These are phyloP conservation scores for Lasiosphaeria hispida DNA, from an alignment of 495 filamentous ascomycete species.

Conservation along the genomic window DNA sequence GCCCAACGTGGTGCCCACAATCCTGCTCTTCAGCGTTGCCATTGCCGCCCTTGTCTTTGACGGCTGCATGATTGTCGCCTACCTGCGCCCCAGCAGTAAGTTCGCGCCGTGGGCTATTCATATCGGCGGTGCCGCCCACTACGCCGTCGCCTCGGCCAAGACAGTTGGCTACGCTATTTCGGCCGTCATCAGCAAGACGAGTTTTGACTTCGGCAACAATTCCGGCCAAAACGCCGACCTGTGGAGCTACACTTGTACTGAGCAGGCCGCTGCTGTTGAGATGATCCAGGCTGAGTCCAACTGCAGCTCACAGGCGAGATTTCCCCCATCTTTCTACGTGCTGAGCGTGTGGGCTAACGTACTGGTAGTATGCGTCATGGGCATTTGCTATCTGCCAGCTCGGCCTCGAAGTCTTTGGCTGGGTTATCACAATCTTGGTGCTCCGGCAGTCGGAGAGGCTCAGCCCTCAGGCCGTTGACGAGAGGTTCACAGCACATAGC, in stretches of 20 bases:
- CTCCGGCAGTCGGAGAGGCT: background rate
- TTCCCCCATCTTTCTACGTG: background rate
- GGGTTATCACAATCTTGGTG: background rate
- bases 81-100: background rate
- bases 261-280: slow-evolving; percentile 8
- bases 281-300: slow-evolving; percentile 6
- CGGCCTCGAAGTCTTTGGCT: background rate
- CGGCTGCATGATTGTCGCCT: slow-evolving; percentile 12
- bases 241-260: slow-evolving; percentile 13
- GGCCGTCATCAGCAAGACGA: slow-evolving; percentile 10
- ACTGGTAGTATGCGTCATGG: background rate
- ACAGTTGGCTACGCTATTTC: slow-evolving; percentile 11
- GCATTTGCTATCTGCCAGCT: background rate
- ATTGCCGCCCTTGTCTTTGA: slow-evolving; percentile 15
- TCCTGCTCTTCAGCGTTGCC: slow-evolving; percentile 17
- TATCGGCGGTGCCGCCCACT: slow-evolving; percentile 12
- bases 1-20: slow-evolving; percentile 12
- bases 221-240: background rate
- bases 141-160: slow-evolving; percentile 13
- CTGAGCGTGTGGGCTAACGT: background rate
- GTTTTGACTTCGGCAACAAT: slow-evolving; percentile 16
- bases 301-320: slow-evolving; percentile 13
- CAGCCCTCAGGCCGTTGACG: background rate
- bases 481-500: slow-evolving; percentile 1
- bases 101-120: slow-evolving; percentile 6